Evolutionary conservation across 108 stramenopile genomes (phyloP), one percentile per base, ranked within the genome.

Genomic region (Pseudonitzschia delicatissima): DNA sequence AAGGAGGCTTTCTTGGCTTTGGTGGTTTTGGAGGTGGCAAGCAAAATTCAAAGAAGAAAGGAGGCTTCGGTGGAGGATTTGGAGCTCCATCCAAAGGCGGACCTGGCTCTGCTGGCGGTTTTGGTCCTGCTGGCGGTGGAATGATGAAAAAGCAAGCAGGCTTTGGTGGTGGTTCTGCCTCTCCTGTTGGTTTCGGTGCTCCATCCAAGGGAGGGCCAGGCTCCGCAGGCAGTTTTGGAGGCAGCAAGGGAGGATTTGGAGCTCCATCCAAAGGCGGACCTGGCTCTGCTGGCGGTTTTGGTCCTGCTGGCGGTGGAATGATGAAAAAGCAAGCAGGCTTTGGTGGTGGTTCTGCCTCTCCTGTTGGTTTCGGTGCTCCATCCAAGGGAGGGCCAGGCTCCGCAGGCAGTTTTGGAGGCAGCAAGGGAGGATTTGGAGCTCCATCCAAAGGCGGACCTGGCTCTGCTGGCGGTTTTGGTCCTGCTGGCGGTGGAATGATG

Each of bases 101-200:
- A 5, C 36, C 53, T 5, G 61, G 51, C 34, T 25, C 34, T 28
- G 69, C 60, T 20, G 32, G 61, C 18, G 50, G 57, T 1, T 71
- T 71, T 39, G 58, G 58, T n/a, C 17, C 58, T n/a, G 5, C 29
- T 28, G n/a, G n/a, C n/a, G n/a, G n/a, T n/a, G n/a, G n/a, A n/a
- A n/a, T n/a, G n/a, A n/a, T n/a, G n/a, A n/a, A n/a, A n/a, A n/a
- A n/a, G n/a, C n/a, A n/a, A n/a, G 31, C n/a, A 29, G 58, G 32
- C 8, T 34, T 34, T 33, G 58, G 34, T 34, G 58, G 34, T 9
- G 58, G 58, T 33, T 34, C 33, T 34, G 42, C 17, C n/a, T n/a
- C n/a, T n/a, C n/a, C n/a, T n/a, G n/a, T n/a, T n/a, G n/a, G n/a
- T n/a, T n/a, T n/a, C n/a, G n/a, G n/a, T n/a, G n/a, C n/a, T n/a